Evolutionary conservation across 257 asterid species (phyloP).

Genomic region (Solanum ossicruentum): DNA sequence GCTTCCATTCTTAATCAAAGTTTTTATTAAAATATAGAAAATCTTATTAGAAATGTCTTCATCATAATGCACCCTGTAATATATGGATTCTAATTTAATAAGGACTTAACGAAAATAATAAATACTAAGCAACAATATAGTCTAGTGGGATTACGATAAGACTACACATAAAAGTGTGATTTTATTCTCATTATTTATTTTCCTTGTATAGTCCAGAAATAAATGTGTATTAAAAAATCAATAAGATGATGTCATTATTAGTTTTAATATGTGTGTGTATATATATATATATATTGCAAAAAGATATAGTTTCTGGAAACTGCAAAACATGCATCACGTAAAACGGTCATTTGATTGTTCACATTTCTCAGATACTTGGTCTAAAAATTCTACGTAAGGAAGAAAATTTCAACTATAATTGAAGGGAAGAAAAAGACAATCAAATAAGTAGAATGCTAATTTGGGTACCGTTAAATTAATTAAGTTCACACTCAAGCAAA

Average conservation of each 20-base stretch:
- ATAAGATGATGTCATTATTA: neutral
- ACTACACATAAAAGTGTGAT: too few species aligned
- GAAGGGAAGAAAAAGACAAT: neutral
- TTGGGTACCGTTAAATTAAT: neutral
- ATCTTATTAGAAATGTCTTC: too few species aligned
- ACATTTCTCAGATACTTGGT: neutral
- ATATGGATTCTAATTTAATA: neutral
- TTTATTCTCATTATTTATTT: neutral
- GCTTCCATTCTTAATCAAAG: too few species aligned
- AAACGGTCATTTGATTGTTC: neutral
- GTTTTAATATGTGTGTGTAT: too few species aligned
- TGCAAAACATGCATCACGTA: neutral
- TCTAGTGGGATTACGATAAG: too few species aligned
- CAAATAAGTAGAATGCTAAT: neutral
- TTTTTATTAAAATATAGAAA: too few species aligned
- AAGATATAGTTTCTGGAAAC: neutral
- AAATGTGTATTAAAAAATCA: too few species aligned
- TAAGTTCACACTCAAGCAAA: neutral
- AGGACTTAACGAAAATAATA: too few species aligned
- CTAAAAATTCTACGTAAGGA: neutral
- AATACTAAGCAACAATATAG: too few species aligned
- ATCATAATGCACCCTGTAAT: neutral
- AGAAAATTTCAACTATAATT: neutral
- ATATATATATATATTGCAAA: neutral
- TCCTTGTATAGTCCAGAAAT: neutral